phyloP scores from a whole-genome alignment of 768 basidiomycete genomes.

The Boletus speciosus region DNA sequence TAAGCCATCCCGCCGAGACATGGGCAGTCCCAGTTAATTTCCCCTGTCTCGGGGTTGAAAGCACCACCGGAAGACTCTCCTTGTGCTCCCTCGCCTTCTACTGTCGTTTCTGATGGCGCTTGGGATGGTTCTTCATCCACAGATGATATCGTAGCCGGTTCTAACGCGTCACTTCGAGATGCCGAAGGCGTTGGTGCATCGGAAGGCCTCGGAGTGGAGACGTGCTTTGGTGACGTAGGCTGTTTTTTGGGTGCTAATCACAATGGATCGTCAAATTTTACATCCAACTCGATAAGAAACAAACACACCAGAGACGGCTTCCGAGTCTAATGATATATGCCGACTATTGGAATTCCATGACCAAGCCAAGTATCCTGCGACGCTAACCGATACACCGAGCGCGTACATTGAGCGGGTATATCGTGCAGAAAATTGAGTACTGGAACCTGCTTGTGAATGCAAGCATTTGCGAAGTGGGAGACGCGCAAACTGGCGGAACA shows the following conservation, averaged over 20 bases:
- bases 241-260: constrained; percentile 21
- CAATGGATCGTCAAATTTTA: not conserved
- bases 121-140: constrained; percentile 10
- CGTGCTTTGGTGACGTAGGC: not conserved
- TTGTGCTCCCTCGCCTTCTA: constrained; percentile 25
- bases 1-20: constrained; percentile 99
- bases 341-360: constrained; percentile 40
- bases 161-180: constrained; percentile 19
- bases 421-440: constrained; percentile 18
- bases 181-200: constrained; percentile 18
- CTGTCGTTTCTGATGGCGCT: constrained; percentile 2
- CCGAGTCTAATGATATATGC: constrained; percentile 48
- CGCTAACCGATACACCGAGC: constrained; percentile 43
- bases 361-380: constrained; percentile 49
- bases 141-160: not conserved
- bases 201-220: constrained; percentile 7
- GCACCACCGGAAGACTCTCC: constrained; percentile 47
- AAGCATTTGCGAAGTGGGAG: constrained; percentile 51
- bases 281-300: not conserved
- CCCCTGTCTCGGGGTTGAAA: constrained; percentile 94
- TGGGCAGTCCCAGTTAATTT: constrained; percentile 99
- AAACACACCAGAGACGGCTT: constrained; percentile 27
- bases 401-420: constrained; percentile 31
- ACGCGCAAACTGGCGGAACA: constrained; percentile 56
- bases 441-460: constrained; percentile 40